Conservation (phyloP, 352 stramenopile genomes). For the Phytophthora tubulina region DNA sequence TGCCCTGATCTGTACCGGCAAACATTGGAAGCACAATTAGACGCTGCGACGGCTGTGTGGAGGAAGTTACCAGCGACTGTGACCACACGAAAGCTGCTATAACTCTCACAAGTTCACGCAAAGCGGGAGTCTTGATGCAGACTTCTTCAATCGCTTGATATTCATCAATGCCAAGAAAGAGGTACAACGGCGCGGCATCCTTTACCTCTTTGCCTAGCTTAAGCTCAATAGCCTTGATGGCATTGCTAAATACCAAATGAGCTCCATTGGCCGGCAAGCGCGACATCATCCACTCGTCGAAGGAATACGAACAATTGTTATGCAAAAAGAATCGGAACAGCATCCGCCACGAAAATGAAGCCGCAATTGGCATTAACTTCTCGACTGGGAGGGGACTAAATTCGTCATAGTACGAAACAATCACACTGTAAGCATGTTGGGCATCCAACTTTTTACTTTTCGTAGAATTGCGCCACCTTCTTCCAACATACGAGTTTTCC, state of each 20-base stretch:
- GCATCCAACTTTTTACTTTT: constrained; percentile 29
- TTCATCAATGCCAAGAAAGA: constrained; percentile 49
- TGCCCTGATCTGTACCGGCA: constrained; percentile 17
- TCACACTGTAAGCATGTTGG: constrained; percentile 32
- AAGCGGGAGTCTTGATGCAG: constrained; percentile 8
- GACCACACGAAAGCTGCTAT: constrained; percentile 5
- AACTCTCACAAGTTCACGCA: constrained; percentile 12
- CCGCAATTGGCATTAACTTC: constrained; percentile 45
- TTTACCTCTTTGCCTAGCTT: constrained; percentile 16
- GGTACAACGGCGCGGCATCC: constrained; percentile 24
- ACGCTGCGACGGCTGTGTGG: no score
- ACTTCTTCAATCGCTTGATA: constrained; percentile 44
- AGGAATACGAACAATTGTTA: constrained; percentile 35
- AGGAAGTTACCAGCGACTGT: background rate
- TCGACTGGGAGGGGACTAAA: constrained; percentile 33
- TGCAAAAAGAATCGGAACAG: constrained; percentile 43
- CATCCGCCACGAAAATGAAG: constrained; percentile 33
- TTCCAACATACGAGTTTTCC: constrained; percentile 49
- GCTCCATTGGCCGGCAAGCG: constrained; percentile 15
- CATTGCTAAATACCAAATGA: background rate
- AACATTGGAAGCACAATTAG: constrained; percentile 26
- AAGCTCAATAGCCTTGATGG: constrained; percentile 13
- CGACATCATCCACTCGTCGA: background rate
- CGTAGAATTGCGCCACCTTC: constrained; percentile 38
- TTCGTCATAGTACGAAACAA: constrained; percentile 33